A percentile compares a stretch with the other conserved stretches of the same genome.
These are phyloP conservation scores for Aspergillus cavernicola DNA, from an alignment of 495 filamentous ascomycete species.

Conservation along the genomic window DNA sequence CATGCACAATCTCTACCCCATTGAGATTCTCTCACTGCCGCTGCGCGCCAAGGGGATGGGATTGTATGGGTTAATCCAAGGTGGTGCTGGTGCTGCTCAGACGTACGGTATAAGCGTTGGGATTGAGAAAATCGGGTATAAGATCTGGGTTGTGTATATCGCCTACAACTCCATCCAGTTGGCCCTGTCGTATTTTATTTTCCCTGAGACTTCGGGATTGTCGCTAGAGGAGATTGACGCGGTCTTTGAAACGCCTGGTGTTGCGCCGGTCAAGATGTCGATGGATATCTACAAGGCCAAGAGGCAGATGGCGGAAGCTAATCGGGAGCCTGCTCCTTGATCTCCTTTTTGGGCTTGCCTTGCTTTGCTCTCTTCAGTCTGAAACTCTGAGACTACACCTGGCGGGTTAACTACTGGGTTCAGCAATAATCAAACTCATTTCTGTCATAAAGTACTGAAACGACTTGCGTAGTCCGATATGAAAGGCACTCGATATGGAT, in stretches of 20 bases:
- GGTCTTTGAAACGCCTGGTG: constrained; percentile 43
- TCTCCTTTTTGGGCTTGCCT: no score
- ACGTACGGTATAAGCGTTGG: constrained; percentile 41
- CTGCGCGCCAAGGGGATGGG: constrained; percentile 44
- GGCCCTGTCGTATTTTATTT: constrained; percentile 36
- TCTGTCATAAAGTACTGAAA: no score
- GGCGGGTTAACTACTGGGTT: no score
- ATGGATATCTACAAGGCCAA: constrained; percentile 43
- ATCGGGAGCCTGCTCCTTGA: constrained; percentile 19
- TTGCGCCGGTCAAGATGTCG: constrained; percentile 43
- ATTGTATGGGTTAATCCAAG: constrained; percentile 39
- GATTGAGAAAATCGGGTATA: constrained; percentile 39
- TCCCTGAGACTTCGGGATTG: constrained; percentile 37
- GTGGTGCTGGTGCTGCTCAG: constrained; percentile 34
- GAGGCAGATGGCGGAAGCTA: constrained; percentile 25
- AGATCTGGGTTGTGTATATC: constrained; percentile 44
- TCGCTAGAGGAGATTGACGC: constrained; percentile 43
- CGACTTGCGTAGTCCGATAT: no score
- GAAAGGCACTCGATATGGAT: no score
- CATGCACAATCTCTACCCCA: constrained; percentile 44
- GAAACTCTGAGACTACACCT: no score
- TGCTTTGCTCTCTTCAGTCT: no score
- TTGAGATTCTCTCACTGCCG: constrained; percentile 35
- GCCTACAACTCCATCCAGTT: constrained; percentile 41
- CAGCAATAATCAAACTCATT: no score